Base-by-base conservation (phyloP, 2,329 filamentous ascomycete species). In the Exophiala lecanii-corni region DNA sequence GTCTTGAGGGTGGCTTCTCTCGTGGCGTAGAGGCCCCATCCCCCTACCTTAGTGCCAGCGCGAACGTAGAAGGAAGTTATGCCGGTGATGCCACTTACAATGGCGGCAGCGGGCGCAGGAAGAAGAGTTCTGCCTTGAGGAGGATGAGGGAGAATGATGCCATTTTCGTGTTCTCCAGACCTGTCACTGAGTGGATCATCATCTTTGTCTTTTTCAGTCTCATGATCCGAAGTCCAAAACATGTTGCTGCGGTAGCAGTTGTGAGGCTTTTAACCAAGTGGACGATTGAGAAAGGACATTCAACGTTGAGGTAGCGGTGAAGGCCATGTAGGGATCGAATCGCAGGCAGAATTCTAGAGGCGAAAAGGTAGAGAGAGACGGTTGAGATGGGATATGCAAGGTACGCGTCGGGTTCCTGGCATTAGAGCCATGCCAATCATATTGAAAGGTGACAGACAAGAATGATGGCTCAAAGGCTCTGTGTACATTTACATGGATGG, bases 1-100 rank as follows among this genome's bases (percentile, higher is more conserved):
- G 68, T 62, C 2, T 66, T 70, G 43, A 71, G 51, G 4, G 69
- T 70, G 2, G 68, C 68, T 28, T 62, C 63, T 42, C 67, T 62
- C 9, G 65, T 65, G 7, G 67, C 63, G 51, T 67, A 65, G n/a
- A 72, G 51, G 3, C 68, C 67, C 33, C 63, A 61, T 7, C 65
- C 64, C 5, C 67, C 67, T 23, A 71, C 58, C 41, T 65, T 69
- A 2, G 65, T 65, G 4, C 67, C 67, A 9, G 69, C 48, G n/a
- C 67, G 61, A 33, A 71, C 56, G 16, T 63, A 65, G 23, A 72
- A 59, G 0, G 69, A 71, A 5, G 67, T 69, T 4, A 67, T 65
- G 49, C 72, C 63, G 50, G 69, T 62, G 39, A 69, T 50, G 23
- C 68, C 52, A 10, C 66, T 69, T n/a, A 72, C 61, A 12, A 67